A percentile compares a stretch with the other conserved stretches of the same genome.
These are phyloP conservation scores for Emericellopsis atlantica DNA, from an alignment of 2,329 filamentous ascomycete species.

Conservation along the genomic window DNA sequence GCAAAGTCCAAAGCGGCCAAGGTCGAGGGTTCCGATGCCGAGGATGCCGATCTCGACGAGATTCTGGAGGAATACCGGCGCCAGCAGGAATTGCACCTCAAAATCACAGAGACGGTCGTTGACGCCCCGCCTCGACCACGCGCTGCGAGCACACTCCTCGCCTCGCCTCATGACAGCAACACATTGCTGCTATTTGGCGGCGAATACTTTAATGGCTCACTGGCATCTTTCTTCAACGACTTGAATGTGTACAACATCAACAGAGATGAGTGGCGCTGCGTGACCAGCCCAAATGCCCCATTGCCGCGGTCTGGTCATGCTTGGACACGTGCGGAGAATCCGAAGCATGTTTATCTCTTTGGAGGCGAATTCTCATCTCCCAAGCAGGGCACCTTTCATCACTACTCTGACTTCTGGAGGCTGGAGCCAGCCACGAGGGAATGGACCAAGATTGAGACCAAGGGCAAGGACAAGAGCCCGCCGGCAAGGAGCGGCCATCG, in stretches of 20 bases:
- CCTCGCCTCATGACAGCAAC: constrained; percentile 74
- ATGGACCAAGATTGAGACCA: constrained; percentile 79
- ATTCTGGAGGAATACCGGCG: constrained; percentile 89
- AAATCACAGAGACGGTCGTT: constrained; percentile 71
- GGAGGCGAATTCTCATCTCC: constrained; percentile 94
- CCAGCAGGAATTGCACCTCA: constrained; percentile 86
- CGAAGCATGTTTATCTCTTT: constrained; percentile 78
- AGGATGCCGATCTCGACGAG: constrained; percentile 85
- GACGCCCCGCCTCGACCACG: constrained; percentile 64
- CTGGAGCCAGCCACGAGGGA: constrained; percentile 75
- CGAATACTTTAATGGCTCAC: constrained; percentile 87
- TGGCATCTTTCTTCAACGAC: constrained; percentile 62
- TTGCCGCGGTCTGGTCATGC: constrained; percentile 87
- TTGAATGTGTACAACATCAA: constrained; percentile 63
- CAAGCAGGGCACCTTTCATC: constrained; percentile 96
- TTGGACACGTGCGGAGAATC: constrained; percentile 81
- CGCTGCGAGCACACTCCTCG: constrained; percentile 69
- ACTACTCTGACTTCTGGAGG: constrained; percentile 98
- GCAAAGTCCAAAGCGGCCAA: constrained; percentile 58
- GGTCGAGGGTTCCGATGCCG: constrained; percentile 70
- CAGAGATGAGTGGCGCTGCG: constrained; percentile 78
- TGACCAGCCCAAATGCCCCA: constrained; percentile 84
- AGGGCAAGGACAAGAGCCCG: constrained; percentile 65
- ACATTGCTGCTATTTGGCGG: constrained; percentile 88
- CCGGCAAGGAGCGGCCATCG: constrained; percentile 82